A percentile compares a stretch with the other conserved stretches of the same genome.
Evolutionary conservation across 257 asterid genomes (phyloP).

Genomic region (Solanum stenotomum): DNA sequence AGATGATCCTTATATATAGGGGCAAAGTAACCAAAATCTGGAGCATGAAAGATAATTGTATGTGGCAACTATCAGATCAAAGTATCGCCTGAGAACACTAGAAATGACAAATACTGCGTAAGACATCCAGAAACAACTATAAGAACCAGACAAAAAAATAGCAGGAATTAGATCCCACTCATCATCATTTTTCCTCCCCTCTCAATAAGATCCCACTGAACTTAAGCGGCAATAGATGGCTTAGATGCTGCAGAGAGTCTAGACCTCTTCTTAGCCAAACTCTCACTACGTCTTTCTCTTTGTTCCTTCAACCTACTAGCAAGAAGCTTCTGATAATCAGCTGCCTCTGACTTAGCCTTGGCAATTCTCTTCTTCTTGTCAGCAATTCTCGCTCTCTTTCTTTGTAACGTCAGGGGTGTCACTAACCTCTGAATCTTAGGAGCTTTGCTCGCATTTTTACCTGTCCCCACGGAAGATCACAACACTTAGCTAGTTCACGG

Average conservation of each 20-base stretch:
- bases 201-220: background rate
- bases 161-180: background rate
- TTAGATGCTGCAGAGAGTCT: constrained; percentile 2
- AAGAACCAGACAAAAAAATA: background rate
- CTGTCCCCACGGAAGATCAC: background rate
- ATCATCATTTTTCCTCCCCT: background rate
- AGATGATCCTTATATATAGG: background rate
- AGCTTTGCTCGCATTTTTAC: background rate
- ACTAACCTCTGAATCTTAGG: constrained; percentile 4
- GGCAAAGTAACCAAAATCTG: background rate
- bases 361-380: constrained; percentile 7
- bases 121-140: background rate
- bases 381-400: background rate
- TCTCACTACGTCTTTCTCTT: constrained; percentile 1
- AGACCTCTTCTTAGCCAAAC: constrained; percentile 4
- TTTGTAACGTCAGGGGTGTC: background rate
- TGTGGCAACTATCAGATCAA: background rate
- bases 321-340: constrained; percentile 1
- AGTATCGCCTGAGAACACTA: background rate
- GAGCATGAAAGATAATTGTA: background rate
- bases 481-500: background rate
- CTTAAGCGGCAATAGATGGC: background rate
- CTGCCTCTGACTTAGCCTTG: constrained; percentile 1
- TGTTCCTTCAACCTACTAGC: constrained; percentile 6
- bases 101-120: background rate